phyloP scores from a whole-genome alignment of 2,329 filamentous ascomycete genomes.

The Colletotrichum neosansevieriae region DNA sequence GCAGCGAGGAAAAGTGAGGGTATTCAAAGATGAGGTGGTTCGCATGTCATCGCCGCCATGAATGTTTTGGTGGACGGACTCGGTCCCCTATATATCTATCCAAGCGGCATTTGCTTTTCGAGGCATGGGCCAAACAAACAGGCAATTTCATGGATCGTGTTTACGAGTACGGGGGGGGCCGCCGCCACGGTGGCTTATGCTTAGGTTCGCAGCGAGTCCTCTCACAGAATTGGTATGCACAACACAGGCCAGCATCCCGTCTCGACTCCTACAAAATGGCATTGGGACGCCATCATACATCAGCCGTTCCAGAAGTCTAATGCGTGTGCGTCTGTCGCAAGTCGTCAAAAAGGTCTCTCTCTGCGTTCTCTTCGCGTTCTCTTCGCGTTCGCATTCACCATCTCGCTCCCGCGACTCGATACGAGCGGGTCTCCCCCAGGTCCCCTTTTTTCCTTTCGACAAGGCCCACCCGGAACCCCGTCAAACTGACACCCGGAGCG shows the following conservation, averaged over 20 bases:
- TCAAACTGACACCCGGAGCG: slow-evolving; percentile 17
- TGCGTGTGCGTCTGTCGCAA: slow-evolving; percentile 15
- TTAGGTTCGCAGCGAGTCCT: not conserved
- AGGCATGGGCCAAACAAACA: slow-evolving; percentile 1
- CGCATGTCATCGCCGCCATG: slow-evolving; percentile 1
- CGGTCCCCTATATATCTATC: slow-evolving; percentile 34
- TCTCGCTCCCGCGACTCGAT: slow-evolving; percentile 13
- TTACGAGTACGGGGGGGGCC: slow-evolving; percentile 18
- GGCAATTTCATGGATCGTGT: not conserved
- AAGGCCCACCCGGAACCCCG: not conserved
- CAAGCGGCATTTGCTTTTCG: not conserved
- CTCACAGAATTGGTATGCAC: not conserved
- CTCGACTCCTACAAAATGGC: slow-evolving; percentile 5
- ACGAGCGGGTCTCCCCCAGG: slow-evolving; percentile 10
- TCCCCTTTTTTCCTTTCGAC: not conserved
- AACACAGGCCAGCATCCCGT: not conserved
- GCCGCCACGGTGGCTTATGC: slow-evolving; percentile 27
- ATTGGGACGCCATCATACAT: slow-evolving; percentile 31
- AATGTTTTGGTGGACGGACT: slow-evolving; percentile 10
- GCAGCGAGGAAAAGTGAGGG: not conserved
- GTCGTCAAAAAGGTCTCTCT: not conserved
- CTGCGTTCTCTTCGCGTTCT: not conserved
- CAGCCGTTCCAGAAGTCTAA: slow-evolving; percentile 34
- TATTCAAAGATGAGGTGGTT: not conserved
- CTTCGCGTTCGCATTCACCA: slow-evolving; percentile 32